phyloP scores from a whole-genome alignment of 306 rosid genomes.

The Begonia masoniana region DNA sequence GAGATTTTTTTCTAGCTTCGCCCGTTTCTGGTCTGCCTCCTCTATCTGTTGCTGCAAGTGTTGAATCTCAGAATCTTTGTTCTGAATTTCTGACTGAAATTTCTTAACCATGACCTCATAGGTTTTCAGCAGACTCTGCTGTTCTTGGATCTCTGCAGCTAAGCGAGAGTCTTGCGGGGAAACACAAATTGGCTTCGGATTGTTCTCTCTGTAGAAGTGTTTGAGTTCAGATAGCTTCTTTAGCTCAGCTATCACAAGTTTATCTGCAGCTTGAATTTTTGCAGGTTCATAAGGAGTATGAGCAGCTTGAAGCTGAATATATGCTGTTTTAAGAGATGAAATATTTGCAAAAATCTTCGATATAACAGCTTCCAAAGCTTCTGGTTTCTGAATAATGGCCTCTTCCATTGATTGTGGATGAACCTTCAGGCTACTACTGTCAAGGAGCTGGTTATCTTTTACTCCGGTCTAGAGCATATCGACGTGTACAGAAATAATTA shows the following conservation, averaged over 20 bases:
- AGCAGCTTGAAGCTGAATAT: slow-evolving; percentile 72
- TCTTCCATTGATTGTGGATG: too few species aligned
- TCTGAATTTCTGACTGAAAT: slow-evolving; percentile 38
- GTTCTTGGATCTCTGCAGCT: neutral
- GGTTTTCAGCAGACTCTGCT: slow-evolving; percentile 18
- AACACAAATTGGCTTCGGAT: slow-evolving; percentile 11
- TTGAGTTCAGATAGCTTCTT: slow-evolving; percentile 53
- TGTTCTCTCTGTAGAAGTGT: slow-evolving; percentile 27
- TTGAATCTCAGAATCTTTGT: slow-evolving; percentile 33
- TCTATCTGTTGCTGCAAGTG: slow-evolving; percentile 19
- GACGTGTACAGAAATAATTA: too few species aligned
- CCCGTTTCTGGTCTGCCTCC: slow-evolving; percentile 33
- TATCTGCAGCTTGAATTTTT: slow-evolving; percentile 63
- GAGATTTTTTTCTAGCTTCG: slow-evolving; percentile 25
- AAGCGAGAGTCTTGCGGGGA: neutral
- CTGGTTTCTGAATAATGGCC: too few species aligned
- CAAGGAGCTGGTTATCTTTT: too few species aligned
- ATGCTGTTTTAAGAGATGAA: slow-evolving; percentile 59
- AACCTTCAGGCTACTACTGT: too few species aligned
- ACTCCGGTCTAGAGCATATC: too few species aligned
- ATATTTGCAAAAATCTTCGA: slow-evolving; percentile 40
- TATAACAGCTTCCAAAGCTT: neutral
- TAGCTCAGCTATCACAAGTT: slow-evolving; percentile 46
- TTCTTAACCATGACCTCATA: slow-evolving; percentile 32
- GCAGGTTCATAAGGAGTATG: slow-evolving; percentile 61